These are phyloP conservation scores for Pelargonium nanum DNA, from an alignment of 345 rosid genomes.

Conservation along the genomic window DNA sequence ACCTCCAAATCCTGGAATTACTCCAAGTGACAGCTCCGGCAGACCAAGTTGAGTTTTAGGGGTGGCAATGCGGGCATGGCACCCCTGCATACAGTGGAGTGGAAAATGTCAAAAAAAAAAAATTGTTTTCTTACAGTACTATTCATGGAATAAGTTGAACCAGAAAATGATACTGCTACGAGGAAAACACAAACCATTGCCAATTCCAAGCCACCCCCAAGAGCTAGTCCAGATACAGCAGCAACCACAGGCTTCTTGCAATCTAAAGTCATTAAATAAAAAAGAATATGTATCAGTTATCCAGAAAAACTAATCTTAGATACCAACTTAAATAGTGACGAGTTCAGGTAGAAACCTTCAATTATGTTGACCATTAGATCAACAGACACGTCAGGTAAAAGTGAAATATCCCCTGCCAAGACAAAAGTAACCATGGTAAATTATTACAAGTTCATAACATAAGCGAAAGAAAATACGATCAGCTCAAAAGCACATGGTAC, in stretches of 20 bases:
- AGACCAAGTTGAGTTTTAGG: slow-evolving; percentile 75
- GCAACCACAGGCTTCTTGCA: slow-evolving; percentile 92
- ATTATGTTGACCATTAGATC: slow-evolving; percentile 60
- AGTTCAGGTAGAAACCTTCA: slow-evolving; percentile 47
- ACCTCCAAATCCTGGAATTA: slow-evolving; percentile 97
- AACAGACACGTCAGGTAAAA: slow-evolving; percentile 76
- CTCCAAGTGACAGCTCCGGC: slow-evolving; percentile 86
- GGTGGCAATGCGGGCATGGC: slow-evolving; percentile 82
- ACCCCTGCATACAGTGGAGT: slow-evolving; percentile 38
- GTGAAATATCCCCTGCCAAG: slow-evolving; percentile 57
- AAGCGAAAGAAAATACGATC: background rate
- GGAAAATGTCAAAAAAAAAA: background rate
- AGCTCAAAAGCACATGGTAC: background rate
- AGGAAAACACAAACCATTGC: slow-evolving; percentile 53
- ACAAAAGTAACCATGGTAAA: slow-evolving; percentile 6
- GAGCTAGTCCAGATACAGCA: slow-evolving; percentile 92
- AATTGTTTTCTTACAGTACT: no score
- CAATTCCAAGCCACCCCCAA: slow-evolving; percentile 94
- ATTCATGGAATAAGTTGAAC: slow-evolving; percentile 1
- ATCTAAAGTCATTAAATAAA: slow-evolving; percentile 23
- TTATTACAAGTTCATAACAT: background rate
- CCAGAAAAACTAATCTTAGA: background rate
- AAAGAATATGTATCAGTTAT: background rate
- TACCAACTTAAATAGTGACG: no score
- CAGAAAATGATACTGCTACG: slow-evolving; percentile 3